Evolutionary conservation across 768 basidiomycete genomes (phyloP).

Genomic region (Termitomyces sp.): DNA sequence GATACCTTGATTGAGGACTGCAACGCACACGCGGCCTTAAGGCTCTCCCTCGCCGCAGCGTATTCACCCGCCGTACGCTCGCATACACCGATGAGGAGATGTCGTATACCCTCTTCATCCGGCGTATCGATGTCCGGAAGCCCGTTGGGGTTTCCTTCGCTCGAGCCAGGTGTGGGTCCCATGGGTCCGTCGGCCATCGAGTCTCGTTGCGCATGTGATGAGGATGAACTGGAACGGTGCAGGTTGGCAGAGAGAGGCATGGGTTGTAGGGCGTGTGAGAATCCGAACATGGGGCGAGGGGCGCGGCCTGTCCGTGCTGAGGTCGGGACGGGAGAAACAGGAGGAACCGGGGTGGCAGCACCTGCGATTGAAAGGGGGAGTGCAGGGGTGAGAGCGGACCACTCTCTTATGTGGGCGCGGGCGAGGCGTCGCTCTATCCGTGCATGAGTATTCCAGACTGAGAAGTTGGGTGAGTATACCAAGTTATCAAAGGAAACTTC

Average conservation of each 20-base stretch:
- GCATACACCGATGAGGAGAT: conserved; percentile 65
- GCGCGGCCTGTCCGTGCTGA: conserved; percentile 1
- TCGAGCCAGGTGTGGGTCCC: background rate
- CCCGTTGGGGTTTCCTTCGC: conserved; percentile 6
- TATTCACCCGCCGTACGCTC: conserved; percentile 57
- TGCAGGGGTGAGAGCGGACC: conserved; percentile 47
- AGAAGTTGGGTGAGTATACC: background rate
- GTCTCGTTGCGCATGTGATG: background rate
- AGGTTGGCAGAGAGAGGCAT: conserved; percentile 8
- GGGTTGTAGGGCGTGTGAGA: conserved; percentile 17
- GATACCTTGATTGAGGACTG: conserved; percentile 44
- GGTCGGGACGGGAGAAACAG: conserved; percentile 3
- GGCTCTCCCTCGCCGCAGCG: conserved; percentile 42
- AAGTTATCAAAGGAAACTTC: background rate
- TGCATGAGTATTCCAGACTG: conserved; percentile 82
- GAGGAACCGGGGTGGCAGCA: conserved; percentile 10
- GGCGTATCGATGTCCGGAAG: conserved; percentile 56
- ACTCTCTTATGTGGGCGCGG: conserved; percentile 56
- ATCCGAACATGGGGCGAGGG: conserved; percentile 12
- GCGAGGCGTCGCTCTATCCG: conserved; percentile 56
- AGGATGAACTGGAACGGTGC: background rate
- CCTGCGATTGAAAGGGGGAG: conserved; percentile 10
- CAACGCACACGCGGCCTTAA: conserved; percentile 49
- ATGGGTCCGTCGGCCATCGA: background rate
- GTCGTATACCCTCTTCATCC: conserved; percentile 69